These are phyloP conservation scores for Fusarium multiceps DNA, from an alignment of 2,329 filamentous ascomycete genomes.

Conservation along the genomic window DNA sequence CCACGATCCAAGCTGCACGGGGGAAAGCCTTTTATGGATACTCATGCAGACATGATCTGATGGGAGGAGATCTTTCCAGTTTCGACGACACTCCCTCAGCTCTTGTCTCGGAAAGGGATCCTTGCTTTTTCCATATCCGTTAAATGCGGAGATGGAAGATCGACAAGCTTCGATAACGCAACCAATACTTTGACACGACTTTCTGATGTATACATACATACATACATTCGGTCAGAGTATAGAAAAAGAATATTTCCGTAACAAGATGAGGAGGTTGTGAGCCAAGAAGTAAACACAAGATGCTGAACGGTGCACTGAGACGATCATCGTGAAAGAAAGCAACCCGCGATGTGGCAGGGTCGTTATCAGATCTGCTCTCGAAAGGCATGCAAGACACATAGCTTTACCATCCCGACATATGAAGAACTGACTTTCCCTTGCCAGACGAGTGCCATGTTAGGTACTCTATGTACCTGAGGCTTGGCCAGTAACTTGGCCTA, in stretches of 20 bases:
- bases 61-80: neutral
- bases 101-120: neutral
- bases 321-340: neutral
- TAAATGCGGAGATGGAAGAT: neutral
- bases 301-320: neutral
- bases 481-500: neutral
- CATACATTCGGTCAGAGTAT: neutral
- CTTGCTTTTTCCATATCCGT: neutral
- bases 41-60: neutral
- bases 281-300: neutral
- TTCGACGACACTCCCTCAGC: neutral
- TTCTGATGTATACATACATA: neutral
- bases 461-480: neutral
- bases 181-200: neutral
- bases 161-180: neutral
- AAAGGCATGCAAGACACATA: neutral
- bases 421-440: neutral
- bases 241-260: neutral
- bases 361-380: neutral
- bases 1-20: neutral
- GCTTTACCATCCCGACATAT: neutral
- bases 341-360: neutral
- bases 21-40: neutral
- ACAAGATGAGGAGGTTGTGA: neutral
- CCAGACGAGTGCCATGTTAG: neutral